A percentile compares a stretch with the other conserved stretches of the same genome.
phyloP scores from a whole-genome alignment of 345 rosid genomes.

The Noccaea bulbosa region DNA sequence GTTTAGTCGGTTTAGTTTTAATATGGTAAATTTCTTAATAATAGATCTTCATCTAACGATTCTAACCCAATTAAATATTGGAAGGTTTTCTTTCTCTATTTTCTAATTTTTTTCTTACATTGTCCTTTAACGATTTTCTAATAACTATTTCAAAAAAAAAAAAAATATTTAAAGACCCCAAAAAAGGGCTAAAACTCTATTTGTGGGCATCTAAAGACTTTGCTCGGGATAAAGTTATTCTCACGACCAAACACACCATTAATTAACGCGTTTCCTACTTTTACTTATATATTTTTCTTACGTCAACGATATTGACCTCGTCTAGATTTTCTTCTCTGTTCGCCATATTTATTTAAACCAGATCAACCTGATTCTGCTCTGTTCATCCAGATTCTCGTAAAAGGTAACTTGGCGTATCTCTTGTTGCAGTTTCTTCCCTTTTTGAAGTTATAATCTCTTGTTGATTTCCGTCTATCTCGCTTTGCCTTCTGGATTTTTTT shows the following conservation, averaged over 20 bases:
- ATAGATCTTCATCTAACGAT: not conserved
- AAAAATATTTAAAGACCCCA: no score
- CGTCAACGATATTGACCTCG: constrained; percentile 25
- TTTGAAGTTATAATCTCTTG: not conserved
- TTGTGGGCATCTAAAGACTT: no score
- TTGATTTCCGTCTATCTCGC: not conserved
- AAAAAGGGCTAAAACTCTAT: not conserved
- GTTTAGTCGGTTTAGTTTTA: no score
- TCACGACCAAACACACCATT: not conserved
- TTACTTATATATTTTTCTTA: not conserved
- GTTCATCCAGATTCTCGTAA: constrained; percentile 9
- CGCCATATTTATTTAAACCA: not conserved
- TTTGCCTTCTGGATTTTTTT: not conserved
- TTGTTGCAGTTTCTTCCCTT: not conserved
- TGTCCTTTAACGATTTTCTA: not conserved
- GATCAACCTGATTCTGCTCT: constrained; percentile 2
- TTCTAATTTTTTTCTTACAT: not conserved
- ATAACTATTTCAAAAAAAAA: not conserved
- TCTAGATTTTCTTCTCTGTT: not conserved
- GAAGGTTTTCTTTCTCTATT: not conserved
- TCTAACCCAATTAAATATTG: not conserved
- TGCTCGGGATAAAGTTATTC: not conserved
- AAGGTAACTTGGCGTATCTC: constrained; percentile 24
- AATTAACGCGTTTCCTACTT: constrained; percentile 29
- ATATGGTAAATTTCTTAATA: no score